Conservation (phyloP, 2,329 filamentous ascomycete species). For the Huntiella omanensis region DNA sequence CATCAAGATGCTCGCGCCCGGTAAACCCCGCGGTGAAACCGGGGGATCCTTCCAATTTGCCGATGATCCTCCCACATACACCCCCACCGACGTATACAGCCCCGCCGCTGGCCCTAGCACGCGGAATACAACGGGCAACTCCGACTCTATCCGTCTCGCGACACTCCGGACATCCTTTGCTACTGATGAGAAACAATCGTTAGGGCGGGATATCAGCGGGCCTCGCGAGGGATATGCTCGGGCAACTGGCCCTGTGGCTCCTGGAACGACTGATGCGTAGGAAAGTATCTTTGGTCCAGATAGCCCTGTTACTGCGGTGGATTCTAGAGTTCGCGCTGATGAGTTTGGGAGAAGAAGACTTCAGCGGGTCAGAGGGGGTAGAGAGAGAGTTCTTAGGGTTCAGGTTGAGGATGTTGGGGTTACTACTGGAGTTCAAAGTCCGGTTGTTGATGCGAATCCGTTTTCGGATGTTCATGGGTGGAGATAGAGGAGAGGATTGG, state of each 20-base stretch:
- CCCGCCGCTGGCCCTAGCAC: not conserved
- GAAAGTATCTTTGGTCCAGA: conserved; percentile 2
- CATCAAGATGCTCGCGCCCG: conserved; percentile 37
- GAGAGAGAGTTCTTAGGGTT: conserved; percentile 1
- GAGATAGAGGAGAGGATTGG: not conserved
- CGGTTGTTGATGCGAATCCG: conserved; percentile 6
- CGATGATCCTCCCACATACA: conserved; percentile 5
- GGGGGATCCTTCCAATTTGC: conserved; percentile 4
- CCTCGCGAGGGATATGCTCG: not conserved
- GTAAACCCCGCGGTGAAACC: conserved; percentile 31
- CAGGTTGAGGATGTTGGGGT: conserved; percentile 4
- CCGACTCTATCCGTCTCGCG: not conserved
- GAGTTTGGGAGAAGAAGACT: not conserved
- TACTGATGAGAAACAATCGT: conserved; percentile 7
- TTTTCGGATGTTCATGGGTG: conserved; percentile 7
- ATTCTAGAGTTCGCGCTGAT: not conserved
- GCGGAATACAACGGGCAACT: not conserved
- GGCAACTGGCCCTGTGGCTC: not conserved
- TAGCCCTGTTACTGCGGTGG: not conserved
- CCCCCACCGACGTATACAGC: conserved; percentile 1
- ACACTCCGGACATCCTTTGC: not conserved
- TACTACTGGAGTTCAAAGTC: conserved; percentile 10
- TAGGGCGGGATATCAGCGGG: not conserved
- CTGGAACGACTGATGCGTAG: conserved; percentile 1
- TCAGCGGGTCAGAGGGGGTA: not conserved